Evolutionary conservation across 208 protist genomes (phyloP).

Genomic region (Leptomonas pyrrhocoris): DNA sequence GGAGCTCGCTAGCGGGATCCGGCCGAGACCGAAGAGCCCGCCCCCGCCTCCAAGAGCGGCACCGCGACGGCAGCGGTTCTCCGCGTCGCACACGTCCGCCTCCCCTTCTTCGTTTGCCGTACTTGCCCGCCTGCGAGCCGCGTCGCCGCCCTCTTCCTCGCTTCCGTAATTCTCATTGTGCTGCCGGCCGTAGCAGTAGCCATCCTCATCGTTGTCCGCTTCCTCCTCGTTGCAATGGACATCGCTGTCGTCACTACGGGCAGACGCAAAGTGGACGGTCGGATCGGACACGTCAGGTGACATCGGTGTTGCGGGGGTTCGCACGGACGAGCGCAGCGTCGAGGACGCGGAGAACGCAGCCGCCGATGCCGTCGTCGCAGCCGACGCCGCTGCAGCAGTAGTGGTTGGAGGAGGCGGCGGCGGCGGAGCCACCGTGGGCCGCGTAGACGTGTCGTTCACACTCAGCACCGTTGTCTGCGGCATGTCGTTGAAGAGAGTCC

Average conservation of each 20-base stretch:
- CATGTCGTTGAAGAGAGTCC: conserved; percentile 69
- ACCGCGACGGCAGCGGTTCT: not conserved
- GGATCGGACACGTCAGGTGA: not conserved
- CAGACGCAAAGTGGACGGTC: not conserved
- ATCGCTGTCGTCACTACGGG: not conserved
- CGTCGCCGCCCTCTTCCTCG: not conserved
- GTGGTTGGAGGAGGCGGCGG: not conserved
- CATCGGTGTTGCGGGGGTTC: conserved; percentile 7
- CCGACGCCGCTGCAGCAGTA: not conserved
- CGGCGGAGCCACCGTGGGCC: not conserved
- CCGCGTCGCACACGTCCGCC: not conserved
- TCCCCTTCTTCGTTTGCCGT: conserved; percentile 7
- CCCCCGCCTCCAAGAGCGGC: not conserved
- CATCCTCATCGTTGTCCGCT: not conserved
- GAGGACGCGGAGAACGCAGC: not conserved
- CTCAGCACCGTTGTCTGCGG: conserved; percentile 76
- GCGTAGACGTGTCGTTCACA: conserved; percentile 35
- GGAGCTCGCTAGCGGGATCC: conserved; percentile 11
- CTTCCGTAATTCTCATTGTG: not conserved
- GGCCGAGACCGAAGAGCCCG: not conserved
- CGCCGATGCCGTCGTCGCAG: not conserved
- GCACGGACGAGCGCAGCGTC: not conserved
- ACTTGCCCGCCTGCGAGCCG: not conserved
- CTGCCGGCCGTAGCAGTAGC: no score
- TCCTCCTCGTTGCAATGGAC: not conserved